These are phyloP conservation scores for Vicia faba DNA, from an alignment of 306 rosid species.

Conservation along the genomic window DNA sequence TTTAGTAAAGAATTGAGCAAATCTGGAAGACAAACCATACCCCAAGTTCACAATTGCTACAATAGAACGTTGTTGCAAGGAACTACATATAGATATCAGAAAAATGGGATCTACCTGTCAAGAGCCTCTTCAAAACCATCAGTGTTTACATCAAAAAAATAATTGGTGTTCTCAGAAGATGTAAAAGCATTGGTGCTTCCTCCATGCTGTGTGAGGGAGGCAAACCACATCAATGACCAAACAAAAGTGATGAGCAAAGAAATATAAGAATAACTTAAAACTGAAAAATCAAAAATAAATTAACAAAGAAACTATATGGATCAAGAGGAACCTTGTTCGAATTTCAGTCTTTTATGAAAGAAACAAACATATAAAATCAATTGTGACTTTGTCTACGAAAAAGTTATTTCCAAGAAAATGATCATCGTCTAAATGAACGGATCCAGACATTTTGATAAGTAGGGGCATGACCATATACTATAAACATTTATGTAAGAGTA, in stretches of 20 bases:
- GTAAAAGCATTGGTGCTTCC: slow-evolving; percentile 91
- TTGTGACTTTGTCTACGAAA: not conserved
- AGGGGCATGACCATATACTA: not conserved
- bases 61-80: slow-evolving; percentile 1
- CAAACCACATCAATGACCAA: slow-evolving; percentile 22
- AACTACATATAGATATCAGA: slow-evolving; percentile 15
- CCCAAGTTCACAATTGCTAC: slow-evolving; percentile 25
- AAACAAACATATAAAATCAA: not conserved
- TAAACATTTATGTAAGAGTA: too few relatives aligned
- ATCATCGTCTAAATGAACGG: not conserved
- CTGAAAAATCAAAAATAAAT: not conserved
- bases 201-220: slow-evolving; percentile 65
- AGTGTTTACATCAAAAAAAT: slow-evolving; percentile 69
- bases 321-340: slow-evolving; percentile 20
- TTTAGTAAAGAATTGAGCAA: slow-evolving; percentile 89
- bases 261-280: slow-evolving; percentile 6
- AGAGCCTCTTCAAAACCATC: slow-evolving; percentile 94
- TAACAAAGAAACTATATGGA: not conserved
- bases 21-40: slow-evolving; percentile 55
- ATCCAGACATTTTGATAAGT: too few relatives aligned
- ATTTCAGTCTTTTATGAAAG: slow-evolving; percentile 15
- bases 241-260: slow-evolving; percentile 33
- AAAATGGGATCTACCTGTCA: slow-evolving; percentile 67
- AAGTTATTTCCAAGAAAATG: not conserved
- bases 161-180: slow-evolving; percentile 70